These are phyloP conservation scores for Dimocarpus longan DNA, from an alignment of 345 rosid species.

Conservation along the genomic window DNA sequence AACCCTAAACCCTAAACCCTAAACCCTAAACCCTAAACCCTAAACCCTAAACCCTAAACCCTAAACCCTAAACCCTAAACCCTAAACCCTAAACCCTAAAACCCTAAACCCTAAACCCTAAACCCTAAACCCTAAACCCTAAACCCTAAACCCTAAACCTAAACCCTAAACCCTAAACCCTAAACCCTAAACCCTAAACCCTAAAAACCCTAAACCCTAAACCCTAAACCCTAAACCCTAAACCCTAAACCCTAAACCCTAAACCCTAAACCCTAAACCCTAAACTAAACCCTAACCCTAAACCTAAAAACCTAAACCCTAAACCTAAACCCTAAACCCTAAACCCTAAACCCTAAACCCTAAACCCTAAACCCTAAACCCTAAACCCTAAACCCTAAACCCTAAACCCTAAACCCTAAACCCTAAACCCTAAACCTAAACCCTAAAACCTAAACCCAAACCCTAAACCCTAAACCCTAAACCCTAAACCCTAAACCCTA, in stretches of 20 bases:
- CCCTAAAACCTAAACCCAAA: background rate
- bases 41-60: conserved; percentile 28
- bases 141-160: conserved; percentile 9
- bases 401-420: conserved; percentile 6
- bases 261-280: conserved; percentile 24
- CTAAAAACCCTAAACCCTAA: background rate
- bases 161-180: background rate
- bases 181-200: too few species aligned
- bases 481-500: too few species aligned
- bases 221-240: conserved; percentile 21
- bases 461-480: too few species aligned
- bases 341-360: conserved; percentile 27
- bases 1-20: conserved; percentile 36
- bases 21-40: conserved; percentile 29
- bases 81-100: conserved; percentile 28
- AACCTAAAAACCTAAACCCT: too few species aligned
- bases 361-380: conserved; percentile 26
- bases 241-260: conserved; percentile 16
- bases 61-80: conserved; percentile 31
- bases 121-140: conserved; percentile 39
- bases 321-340: conserved; percentile 25
- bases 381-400: conserved; percentile 22
- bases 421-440: conserved; percentile 10
- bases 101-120: conserved; percentile 39
- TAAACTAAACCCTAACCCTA: conserved; percentile 18